Evolutionary conservation across 148 eudicot species (phyloP), one percentile per base, ranked within the genome.

Genomic region (Arbutus unedo): DNA sequence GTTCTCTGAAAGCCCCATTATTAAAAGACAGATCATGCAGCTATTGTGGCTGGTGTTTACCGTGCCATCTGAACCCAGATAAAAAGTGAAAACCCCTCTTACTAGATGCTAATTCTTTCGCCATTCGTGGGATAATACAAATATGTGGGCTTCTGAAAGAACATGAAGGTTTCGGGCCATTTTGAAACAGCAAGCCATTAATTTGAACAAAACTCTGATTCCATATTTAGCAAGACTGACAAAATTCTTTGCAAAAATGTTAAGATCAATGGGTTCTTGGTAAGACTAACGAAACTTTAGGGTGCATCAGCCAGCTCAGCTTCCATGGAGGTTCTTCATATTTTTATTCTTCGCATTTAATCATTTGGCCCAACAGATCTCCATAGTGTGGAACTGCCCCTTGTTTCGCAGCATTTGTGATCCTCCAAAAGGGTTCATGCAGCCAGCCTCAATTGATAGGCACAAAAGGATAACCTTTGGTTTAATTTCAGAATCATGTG

Each of bases 301-400:
- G 18, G n/a, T 21, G 23, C 7, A 13, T n/a, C 77, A 72, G 77
- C 55, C 77, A 74, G n/a, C 55, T 74, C 54, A 74, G 76, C 76
- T 72, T 10, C 38, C 55, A 74, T 47, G 77, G 41, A 74, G 15
- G 31, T 73, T 48, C 41, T 49, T 74, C 48, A 10, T n/a, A 21
- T 21, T 74, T 74, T 9, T 23, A 74, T 49, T 74, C 38, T 47
- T 74, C n/a, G 53, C 77, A 74, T 74, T 48, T 48, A 48, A n/a
- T 8, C 53, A 6, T 74, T 66, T 66, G 41, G 43, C 16, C 71
- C 1, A 66, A 66, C 44, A 25, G 23, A 13, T 66, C 15, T 25
- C 4, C 10, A 60, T 21, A 60, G 11, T 19, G 25, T 9, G 7
- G 71, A 1, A 66, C 31, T 66, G 41, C 71, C 1, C 25, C 38